Base-by-base conservation (phyloP, 345 rosid species). In the Citrus reticulata region DNA sequence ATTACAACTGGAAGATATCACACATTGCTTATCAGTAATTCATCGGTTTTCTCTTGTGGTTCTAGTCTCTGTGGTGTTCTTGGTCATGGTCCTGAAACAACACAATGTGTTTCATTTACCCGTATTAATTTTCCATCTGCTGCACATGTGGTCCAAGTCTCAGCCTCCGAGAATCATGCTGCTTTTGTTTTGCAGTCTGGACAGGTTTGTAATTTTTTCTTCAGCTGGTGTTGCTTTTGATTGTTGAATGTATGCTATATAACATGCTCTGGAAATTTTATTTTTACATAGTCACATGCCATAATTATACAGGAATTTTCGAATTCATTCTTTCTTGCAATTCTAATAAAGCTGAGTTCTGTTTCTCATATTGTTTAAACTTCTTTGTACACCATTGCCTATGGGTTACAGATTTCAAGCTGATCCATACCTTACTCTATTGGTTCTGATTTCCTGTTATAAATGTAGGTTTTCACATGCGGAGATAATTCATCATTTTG, bases 401-500 rank as follows among this genome's bases (percentile, higher is more conserved):
- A 25, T 58, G 27, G 30, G 10, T 74, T 24, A 27, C 37, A 74
- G 42, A 74, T 37, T 20, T 61, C 46, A 42, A 27, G 19, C 34
- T 6, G 42, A 37, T 42, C 29, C 27, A 9, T 63, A 61, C 69
- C 69, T 74, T 5, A 9, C 39, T 24, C 61, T n/a, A 19, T 57
- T 65, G 39, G 57, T 17, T 14, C 9, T 35, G 69, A 49, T 55
- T 32, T 17, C 77, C 76, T 62, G 72, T 39, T 73, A 42, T 40
- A 75, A 46, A 49, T 83, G 61, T 86, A 95, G 99, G 98, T 95
- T 86, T 92, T 90, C 81, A 93, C 99, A 58, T 93, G 99, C 72
- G 99, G 99, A 72, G 95, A 92, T 84, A 95, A 95, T 82, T 95
- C 98, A 58, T 92, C 99, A 35, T 91, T 85, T 77, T 93, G 95